Conservation (phyloP, 2,329 filamentous ascomycete genomes). For the Colletotrichum sp. region DNA sequence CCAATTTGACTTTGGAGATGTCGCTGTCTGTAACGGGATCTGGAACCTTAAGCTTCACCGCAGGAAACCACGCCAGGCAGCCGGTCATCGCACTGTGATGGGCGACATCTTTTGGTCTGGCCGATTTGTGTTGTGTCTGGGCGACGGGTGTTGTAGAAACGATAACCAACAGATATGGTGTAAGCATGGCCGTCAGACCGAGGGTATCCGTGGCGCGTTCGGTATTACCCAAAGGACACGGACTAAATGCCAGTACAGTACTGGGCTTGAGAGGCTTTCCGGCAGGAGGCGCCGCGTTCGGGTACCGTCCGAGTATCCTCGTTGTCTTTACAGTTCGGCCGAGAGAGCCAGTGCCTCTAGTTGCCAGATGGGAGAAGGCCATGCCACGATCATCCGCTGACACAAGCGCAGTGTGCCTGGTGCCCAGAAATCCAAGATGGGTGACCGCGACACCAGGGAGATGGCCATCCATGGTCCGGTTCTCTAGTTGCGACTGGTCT, state of each 20-base stretch:
- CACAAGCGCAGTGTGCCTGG: conserved; percentile 89
- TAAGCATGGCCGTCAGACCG: conserved; percentile 93
- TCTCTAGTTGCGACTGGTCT: conserved; percentile 66
- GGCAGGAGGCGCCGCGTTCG: conserved; percentile 65
- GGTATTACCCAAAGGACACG: conserved; percentile 91
- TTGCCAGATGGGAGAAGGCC: conserved; percentile 97
- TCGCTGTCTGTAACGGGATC: conserved; percentile 71
- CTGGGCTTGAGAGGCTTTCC: conserved; percentile 84
- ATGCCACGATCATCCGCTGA: conserved; percentile 95
- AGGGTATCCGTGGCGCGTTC: conserved; percentile 86
- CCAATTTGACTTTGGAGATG: conserved; percentile 83
- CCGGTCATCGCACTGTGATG: conserved; percentile 93
- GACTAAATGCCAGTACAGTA: conserved; percentile 89
- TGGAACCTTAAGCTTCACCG: conserved; percentile 84
- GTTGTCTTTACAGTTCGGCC: conserved; percentile 88
- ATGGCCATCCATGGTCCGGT: conserved; percentile 81
- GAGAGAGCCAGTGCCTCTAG: conserved; percentile 84
- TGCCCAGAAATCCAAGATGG: conserved; percentile 94
- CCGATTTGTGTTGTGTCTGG: conserved; percentile 94
- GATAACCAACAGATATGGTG: conserved; percentile 92
- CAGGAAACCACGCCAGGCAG: conserved; percentile 95
- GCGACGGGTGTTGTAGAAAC: conserved; percentile 96
- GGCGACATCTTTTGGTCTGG: conserved; percentile 87
- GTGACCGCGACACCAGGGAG: conserved; percentile 77
- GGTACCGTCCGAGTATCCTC: conserved; percentile 90